Evolutionary conservation across 2,329 filamentous ascomycete genomes (phyloP).

Genomic region (Monosporascus sp.): DNA sequence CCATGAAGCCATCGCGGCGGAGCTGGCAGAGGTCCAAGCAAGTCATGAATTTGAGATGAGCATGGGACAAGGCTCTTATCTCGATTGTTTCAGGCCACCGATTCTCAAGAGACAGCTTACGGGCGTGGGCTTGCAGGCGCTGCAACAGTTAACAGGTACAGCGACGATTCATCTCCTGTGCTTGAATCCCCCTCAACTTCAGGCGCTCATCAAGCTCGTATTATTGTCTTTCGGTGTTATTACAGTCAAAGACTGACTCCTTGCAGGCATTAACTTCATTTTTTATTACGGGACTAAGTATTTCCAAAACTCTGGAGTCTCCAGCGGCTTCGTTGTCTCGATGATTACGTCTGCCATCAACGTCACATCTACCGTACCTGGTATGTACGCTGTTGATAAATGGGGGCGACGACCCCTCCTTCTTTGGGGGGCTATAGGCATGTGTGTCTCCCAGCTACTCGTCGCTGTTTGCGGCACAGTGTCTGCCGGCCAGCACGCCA

Average conservation of each 20-base stretch:
- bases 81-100: conserved; percentile 48
- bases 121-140: conserved; percentile 59
- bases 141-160: too few relatives aligned
- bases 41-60: conserved; percentile 61
- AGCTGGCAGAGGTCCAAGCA: conserved; percentile 58
- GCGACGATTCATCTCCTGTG: too few relatives aligned
- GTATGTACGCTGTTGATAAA: conserved; percentile 63
- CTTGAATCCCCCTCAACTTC: too few relatives aligned
- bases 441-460: conserved; percentile 34
- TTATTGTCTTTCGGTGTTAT: too few relatives aligned
- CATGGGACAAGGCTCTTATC: conserved; percentile 42
- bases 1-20: conserved; percentile 41
- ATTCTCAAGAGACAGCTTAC: conserved; percentile 58
- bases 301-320: conserved; percentile 61
- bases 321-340: conserved; percentile 61
- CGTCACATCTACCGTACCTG: conserved; percentile 60
- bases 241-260: too few relatives aligned
- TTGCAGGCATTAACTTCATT: conserved; percentile 52
- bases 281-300: conserved; percentile 64
- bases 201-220: too few relatives aligned
- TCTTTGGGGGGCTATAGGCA: conserved; percentile 55
- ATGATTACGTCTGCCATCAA: conserved; percentile 66
- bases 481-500: conserved; percentile 47
- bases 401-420: conserved; percentile 65
- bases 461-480: conserved; percentile 52